These are phyloP conservation scores for Nakaseomyces sp. DNA, from an alignment of 1,139 yeast genomes.

Conservation along the genomic window DNA sequence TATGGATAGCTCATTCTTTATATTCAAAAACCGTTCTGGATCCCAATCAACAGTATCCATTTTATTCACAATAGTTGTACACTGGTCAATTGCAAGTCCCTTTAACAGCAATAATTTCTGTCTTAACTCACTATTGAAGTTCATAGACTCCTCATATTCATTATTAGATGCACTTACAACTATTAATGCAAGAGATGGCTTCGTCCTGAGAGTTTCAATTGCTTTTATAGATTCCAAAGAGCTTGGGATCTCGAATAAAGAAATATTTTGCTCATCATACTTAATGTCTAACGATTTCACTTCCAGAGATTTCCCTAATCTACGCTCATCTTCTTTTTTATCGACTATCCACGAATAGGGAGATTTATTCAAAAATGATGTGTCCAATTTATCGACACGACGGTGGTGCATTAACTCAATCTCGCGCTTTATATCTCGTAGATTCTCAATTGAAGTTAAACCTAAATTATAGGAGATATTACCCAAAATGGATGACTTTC, in stretches of 20 bases:
- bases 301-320: constrained; percentile 61
- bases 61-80: constrained; percentile 65
- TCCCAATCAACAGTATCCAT: constrained; percentile 61
- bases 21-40: constrained; percentile 46
- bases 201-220: neutral
- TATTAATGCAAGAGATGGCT: neutral
- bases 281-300: neutral
- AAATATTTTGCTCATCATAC: constrained; percentile 3
- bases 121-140: constrained; percentile 68
- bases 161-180: neutral
- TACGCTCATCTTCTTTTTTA: constrained; percentile 59
- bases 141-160: constrained; percentile 32
- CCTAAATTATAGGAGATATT: constrained; percentile 65
- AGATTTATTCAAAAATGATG: constrained; percentile 80
- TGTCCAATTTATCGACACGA: constrained; percentile 54
- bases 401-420: constrained; percentile 17
- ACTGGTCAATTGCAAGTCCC: constrained; percentile 30
- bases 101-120: constrained; percentile 68
- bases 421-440: constrained; percentile 62
- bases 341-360: constrained; percentile 82
- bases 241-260: constrained; percentile 3
- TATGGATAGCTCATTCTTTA: constrained; percentile 42
- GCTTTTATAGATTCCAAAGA: neutral
- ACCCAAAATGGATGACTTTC: constrained; percentile 85
- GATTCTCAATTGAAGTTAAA: constrained; percentile 59